phyloP scores from a whole-genome alignment of 495 filamentous ascomycete genomes.

The Penicillium paradoxum region DNA sequence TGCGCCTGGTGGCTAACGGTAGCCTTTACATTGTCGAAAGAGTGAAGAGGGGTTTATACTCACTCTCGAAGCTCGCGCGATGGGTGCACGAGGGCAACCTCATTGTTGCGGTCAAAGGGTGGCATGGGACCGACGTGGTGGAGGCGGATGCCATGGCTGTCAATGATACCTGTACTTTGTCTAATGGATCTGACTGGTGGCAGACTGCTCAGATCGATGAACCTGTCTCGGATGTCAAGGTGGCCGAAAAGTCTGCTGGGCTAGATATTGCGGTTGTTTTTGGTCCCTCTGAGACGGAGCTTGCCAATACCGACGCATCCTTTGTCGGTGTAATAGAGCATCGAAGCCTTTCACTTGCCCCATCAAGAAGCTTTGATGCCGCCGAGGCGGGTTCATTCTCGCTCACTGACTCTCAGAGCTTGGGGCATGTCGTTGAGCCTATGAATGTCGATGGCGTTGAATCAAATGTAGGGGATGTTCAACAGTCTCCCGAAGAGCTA shows the following conservation, averaged over 20 bases:
- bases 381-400: constrained; percentile 4
- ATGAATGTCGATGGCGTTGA: constrained; percentile 18
- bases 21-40: constrained; percentile 67
- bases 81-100: constrained; percentile 51
- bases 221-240: constrained; percentile 19
- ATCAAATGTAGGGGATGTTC: constrained; percentile 12
- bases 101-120: constrained; percentile 36
- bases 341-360: constrained; percentile 18
- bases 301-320: constrained; percentile 6
- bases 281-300: constrained; percentile 12
- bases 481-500: constrained; percentile 57
- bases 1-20: constrained; percentile 53
- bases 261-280: constrained; percentile 35
- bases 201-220: constrained; percentile 35
- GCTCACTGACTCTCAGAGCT: constrained; percentile 13
- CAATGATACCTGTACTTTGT: constrained; percentile 18
- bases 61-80: constrained; percentile 61
- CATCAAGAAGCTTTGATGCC: background rate
- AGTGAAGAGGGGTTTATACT: constrained; percentile 62
- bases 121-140: constrained; percentile 29
- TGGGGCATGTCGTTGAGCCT: background rate
- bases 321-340: constrained; percentile 22
- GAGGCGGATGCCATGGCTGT: constrained; percentile 32
- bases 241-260: constrained; percentile 21
- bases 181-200: constrained; percentile 33